Conservation (phyloP, 2,329 filamentous ascomycete species). For the Fonsecaea pedrosoi region DNA sequence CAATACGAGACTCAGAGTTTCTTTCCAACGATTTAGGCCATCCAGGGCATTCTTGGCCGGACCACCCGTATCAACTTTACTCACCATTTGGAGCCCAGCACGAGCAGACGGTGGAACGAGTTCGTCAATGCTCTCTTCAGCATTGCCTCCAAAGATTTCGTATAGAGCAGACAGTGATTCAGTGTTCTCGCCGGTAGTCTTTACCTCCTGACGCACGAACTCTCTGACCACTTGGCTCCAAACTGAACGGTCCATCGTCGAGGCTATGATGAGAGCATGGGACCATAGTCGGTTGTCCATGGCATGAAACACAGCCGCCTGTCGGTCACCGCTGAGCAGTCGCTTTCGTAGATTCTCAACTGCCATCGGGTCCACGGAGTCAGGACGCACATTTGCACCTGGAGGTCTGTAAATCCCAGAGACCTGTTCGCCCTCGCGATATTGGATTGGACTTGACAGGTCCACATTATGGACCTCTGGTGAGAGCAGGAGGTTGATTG, state of each 20-base stretch:
- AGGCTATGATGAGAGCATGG: conserved; percentile 92
- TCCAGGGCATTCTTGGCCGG: conserved; percentile 75
- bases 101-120: conserved; percentile 91
- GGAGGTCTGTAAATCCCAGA: conserved; percentile 50
- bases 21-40: conserved; percentile 91
- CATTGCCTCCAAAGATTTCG: conserved; percentile 90
- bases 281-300: conserved; percentile 95
- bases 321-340: conserved; percentile 80
- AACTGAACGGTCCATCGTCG: conserved; percentile 71
- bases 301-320: conserved; percentile 91
- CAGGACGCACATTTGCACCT: conserved; percentile 57
- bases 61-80: conserved; percentile 68
- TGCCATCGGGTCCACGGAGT: conserved; percentile 72
- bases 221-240: conserved; percentile 96
- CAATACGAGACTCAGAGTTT: conserved; percentile 83
- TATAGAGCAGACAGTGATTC: conserved; percentile 91
- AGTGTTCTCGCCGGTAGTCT: conserved; percentile 76
- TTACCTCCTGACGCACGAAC: conserved; percentile 94
- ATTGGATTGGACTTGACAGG: conserved; percentile 40
- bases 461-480: conserved; percentile 55
- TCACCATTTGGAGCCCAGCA: conserved; percentile 89
- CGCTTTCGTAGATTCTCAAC: conserved; percentile 75
- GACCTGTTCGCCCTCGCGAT: conserved; percentile 49
- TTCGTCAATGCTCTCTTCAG: conserved; percentile 93
- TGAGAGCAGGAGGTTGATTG: conserved; percentile 75